These are phyloP conservation scores for Diplodia sapinea DNA, from an alignment of 2,329 filamentous ascomycete genomes.

Conservation along the genomic window DNA sequence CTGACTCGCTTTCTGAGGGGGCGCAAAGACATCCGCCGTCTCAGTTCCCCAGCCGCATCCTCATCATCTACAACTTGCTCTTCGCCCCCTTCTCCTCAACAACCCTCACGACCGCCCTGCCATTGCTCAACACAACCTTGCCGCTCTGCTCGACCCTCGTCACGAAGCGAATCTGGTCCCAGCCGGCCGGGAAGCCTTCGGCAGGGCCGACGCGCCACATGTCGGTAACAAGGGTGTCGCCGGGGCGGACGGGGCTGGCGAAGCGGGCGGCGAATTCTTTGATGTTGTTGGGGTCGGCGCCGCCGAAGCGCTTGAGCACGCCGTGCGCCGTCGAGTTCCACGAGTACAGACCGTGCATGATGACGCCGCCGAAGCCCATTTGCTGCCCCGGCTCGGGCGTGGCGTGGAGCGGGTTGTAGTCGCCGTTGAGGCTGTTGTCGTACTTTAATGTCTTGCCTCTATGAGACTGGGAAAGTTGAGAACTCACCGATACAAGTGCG, in stretches of 20 bases:
- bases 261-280: conserved; percentile 90
- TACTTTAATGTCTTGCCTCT: neutral
- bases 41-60: neutral
- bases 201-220: conserved; percentile 78
- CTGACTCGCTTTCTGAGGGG: no score
- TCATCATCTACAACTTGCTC: conserved; percentile 44
- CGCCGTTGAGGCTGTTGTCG: conserved; percentile 73
- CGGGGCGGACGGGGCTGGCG: conserved; percentile 81
- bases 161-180: conserved; percentile 83
- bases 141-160: conserved; percentile 78
- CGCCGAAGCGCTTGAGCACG: conserved; percentile 74
- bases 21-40: no score
- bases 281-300: conserved; percentile 78
- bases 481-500: conserved; percentile 46
- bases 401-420: conserved; percentile 93
- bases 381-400: conserved; percentile 82
- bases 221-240: conserved; percentile 79
- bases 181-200: conserved; percentile 64
- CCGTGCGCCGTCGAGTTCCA: conserved; percentile 82
- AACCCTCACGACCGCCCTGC: conserved; percentile 74
- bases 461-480: neutral
- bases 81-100: conserved; percentile 54
- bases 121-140: conserved; percentile 87
- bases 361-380: conserved; percentile 90
- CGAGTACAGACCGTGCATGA: conserved; percentile 87